These are phyloP conservation scores for Penicillium italicum DNA, from an alignment of 2,329 filamentous ascomycete species.

Conservation along the genomic window DNA sequence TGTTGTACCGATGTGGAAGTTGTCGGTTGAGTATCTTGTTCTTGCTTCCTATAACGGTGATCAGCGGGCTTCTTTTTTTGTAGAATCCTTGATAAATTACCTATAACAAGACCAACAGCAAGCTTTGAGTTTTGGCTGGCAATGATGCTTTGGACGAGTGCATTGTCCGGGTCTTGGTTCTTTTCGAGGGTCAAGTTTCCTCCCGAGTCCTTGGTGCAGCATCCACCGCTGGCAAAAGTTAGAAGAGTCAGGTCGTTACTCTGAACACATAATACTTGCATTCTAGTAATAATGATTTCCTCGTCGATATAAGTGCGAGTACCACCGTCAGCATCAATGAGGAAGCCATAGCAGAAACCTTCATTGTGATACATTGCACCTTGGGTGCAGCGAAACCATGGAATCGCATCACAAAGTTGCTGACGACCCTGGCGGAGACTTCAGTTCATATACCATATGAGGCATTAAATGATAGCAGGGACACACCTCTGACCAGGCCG, in stretches of 20 bases:
- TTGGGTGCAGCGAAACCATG: conserved; percentile 61
- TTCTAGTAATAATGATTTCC: conserved; percentile 61
- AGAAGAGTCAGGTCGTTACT: conserved; percentile 11
- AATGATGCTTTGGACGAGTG: conserved; percentile 40
- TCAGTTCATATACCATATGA: neutral
- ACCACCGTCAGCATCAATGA: conserved; percentile 56
- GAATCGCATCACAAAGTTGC: conserved; percentile 60
- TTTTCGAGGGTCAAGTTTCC: conserved; percentile 47
- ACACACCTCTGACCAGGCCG: conserved; percentile 6
- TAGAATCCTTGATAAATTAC: conserved; percentile 33
- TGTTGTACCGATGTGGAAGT: conserved; percentile 58
- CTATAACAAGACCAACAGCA: conserved; percentile 56
- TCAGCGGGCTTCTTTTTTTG: conserved; percentile 10
- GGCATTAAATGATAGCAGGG: neutral
- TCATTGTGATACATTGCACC: conserved; percentile 54
- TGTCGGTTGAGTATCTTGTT: conserved; percentile 49
- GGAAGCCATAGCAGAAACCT: conserved; percentile 53
- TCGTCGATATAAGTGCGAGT: conserved; percentile 56
- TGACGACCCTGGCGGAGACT: conserved; percentile 43
- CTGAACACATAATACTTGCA: conserved; percentile 43
- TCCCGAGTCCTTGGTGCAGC: conserved; percentile 46
- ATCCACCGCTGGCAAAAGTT: conserved; percentile 49
- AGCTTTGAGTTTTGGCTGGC: conserved; percentile 47
- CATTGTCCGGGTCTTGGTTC: conserved; percentile 50
- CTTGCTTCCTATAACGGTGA: conserved; percentile 46